Conservation (phyloP, 345 rosid genomes). For the Eucalyptus virginea region DNA sequence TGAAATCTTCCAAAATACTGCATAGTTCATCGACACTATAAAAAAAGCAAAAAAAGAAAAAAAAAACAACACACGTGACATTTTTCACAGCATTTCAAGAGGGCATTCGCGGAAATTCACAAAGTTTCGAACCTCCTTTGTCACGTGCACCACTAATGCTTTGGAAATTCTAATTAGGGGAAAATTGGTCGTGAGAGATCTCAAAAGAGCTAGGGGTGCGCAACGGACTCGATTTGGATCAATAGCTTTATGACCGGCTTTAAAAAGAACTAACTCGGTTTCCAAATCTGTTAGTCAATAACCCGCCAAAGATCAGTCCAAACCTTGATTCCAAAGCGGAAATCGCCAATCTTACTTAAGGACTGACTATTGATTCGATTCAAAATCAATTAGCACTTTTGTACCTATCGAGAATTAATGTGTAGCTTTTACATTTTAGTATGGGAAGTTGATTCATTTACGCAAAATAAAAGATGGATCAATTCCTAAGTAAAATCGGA, state of each 20-base stretch:
- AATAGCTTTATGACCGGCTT: not conserved
- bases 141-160: not conserved
- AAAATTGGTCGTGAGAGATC: not conserved
- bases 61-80: not conserved
- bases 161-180: not conserved
- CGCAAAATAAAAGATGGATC: not conserved
- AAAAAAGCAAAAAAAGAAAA: too few species aligned
- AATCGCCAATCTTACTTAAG: not conserved
- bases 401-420: too few species aligned
- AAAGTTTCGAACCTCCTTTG: not conserved
- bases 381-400: not conserved
- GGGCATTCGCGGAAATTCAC: not conserved
- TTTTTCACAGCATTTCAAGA: not conserved
- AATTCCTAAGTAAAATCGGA: not conserved
- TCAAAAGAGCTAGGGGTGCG: not conserved
- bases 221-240: not conserved
- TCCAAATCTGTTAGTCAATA: too few species aligned
- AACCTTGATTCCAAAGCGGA: not conserved
- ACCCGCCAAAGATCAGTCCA: rapidly evolving
- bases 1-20: not conserved
- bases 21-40: too few species aligned
- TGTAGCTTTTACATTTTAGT: not conserved
- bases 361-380: rapidly evolving
- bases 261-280: not conserved
- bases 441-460: not conserved